Base-by-base conservation (phyloP, 169 alveolate genomes). In the Eimeria brunetti region DNA sequence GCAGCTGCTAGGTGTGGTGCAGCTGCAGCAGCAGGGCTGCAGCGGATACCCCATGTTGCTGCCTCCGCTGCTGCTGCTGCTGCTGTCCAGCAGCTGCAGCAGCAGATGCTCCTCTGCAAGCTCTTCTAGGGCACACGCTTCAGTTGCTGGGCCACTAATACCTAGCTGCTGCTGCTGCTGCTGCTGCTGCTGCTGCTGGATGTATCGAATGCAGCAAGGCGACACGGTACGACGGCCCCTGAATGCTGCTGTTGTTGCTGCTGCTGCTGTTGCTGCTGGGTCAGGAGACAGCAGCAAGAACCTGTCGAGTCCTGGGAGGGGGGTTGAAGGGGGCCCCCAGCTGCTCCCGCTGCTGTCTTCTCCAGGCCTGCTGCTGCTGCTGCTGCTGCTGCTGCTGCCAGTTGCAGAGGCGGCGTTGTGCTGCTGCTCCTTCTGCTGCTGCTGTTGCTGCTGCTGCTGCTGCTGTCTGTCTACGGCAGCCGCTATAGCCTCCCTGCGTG, bases 131-230 rank as follows among this genome's bases (percentile, higher is more conserved):
- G 89, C 89, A 51, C 67, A 49, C 14, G 89, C 89, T 44, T 80
- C 89, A 22, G 44, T 49, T 80, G 16, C n/a, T 30, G 71, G 33
- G 71, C 89, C 71, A 27, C 71, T 11, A 7, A n/a, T 9, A 22
- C 38, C 56, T 22, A 75, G 60, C 56, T 56, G 69, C 64, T 44
- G 89, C 67, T 46, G 89, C 89, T 22, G 89, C 49, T 46, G 89
- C 89, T 80, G 89, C 89, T 49, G 89, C 89, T 80, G 89, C 71
- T 49, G 89, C 89, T 51, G 89, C 71, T n/a, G n/a, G n/a, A 80
- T 16, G 67, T 80, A 80, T 14, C 71, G 22, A 44, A 67, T 80
- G 89, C 89, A 80, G 89, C 71, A 51, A 24, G 18, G 36, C 8
- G 89, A 80, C 0, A 80, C 27, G 49, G 51, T 49, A 18, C 12